Conservation (phyloP, 225 moss, liverwort and hornwort species). For the Sphagnum contortum region DNA sequence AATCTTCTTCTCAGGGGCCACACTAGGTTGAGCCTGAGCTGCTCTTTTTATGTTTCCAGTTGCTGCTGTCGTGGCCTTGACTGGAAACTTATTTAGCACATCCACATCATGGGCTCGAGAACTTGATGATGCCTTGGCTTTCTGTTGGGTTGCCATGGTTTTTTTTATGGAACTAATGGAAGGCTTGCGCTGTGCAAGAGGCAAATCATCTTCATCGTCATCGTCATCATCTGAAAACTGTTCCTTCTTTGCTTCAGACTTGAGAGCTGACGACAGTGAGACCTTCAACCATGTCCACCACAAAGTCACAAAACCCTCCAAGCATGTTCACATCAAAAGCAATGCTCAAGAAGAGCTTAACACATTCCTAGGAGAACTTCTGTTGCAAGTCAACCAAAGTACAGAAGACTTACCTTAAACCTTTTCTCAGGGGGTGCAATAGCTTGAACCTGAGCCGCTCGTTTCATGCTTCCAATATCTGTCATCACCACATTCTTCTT, state of each 20-base stretch:
- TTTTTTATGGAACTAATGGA: conserved; percentile 22
- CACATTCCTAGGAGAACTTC: background rate
- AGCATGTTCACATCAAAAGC: too few relatives aligned
- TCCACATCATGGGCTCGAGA: conserved; percentile 26
- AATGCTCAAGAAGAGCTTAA: too few relatives aligned
- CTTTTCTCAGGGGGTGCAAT: conserved; percentile 14
- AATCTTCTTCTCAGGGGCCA: too few relatives aligned
- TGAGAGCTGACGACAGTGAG: conserved; percentile 9
- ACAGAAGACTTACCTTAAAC: conserved; percentile 9
- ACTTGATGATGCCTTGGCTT: conserved; percentile 30
- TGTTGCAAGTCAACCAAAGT: background rate
- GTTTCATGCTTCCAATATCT: conserved; percentile 25
- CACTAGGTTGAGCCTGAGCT: too few relatives aligned
- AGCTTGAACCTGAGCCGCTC: conserved; percentile 17
- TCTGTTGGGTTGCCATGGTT: conserved; percentile 21
- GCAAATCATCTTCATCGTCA: conserved; percentile 76
- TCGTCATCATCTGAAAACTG: conserved; percentile 39
- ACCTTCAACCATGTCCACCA: background rate
- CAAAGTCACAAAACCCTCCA: too few relatives aligned
- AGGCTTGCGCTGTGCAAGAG: conserved; percentile 56
- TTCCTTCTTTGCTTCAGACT: conserved; percentile 13
- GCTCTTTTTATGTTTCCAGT: too few relatives aligned
- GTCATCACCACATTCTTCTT: conserved; percentile 15
- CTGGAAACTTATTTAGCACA: conserved; percentile 46
- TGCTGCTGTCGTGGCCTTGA: conserved; percentile 26